A percentile compares a stretch with the other conserved stretches of the same genome.
Evolutionary conservation across 495 filamentous ascomycete genomes (phyloP).

Genomic region (Aspergillus kassunensis): DNA sequence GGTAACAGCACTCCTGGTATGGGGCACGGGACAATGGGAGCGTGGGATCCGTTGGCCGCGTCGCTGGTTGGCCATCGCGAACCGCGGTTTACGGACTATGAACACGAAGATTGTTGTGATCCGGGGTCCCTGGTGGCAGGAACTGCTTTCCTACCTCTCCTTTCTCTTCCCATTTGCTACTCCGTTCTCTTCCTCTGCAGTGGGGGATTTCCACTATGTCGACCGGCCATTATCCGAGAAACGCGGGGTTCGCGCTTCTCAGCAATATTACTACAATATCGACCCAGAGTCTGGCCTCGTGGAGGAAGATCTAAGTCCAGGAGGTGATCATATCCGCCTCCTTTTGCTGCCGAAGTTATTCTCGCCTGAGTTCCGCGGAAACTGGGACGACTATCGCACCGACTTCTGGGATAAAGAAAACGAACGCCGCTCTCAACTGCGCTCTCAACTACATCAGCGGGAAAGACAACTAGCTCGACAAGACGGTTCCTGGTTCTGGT

Average conservation of each 20-base stretch:
- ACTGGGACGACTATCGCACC: conserved; percentile 88
- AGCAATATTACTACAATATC: conserved; percentile 36
- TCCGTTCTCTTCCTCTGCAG: conserved; percentile 58
- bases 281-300: conserved; percentile 55
- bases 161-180: conserved; percentile 72
- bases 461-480: conserved; percentile 61
- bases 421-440: conserved; percentile 71
- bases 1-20: conserved; percentile 77
- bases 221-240: conserved; percentile 50
- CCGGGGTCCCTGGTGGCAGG: conserved; percentile 76
- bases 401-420: conserved; percentile 99
- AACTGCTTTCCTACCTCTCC: conserved; percentile 62
- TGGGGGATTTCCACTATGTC: conserved; percentile 63
- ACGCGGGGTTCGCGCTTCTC: conserved; percentile 36
- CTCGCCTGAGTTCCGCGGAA: conserved; percentile 89
- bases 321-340: conserved; percentile 87
- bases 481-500: conserved; percentile 79
- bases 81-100: conserved; percentile 83
- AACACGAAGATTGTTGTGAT: conserved; percentile 94
- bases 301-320: conserved; percentile 80
- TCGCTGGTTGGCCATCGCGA: conserved; percentile 81
- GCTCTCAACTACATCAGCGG: conserved; percentile 60
- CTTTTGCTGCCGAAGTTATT: conserved; percentile 92
- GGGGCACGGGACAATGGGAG: conserved; percentile 94
- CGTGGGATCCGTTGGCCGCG: conserved; percentile 91